Percentiles rank a stretch among this genome's conserved stretches.
These are phyloP conservation scores for Penicillium herquei DNA, from an alignment of 495 filamentous ascomycete genomes.

Conservation along the genomic window DNA sequence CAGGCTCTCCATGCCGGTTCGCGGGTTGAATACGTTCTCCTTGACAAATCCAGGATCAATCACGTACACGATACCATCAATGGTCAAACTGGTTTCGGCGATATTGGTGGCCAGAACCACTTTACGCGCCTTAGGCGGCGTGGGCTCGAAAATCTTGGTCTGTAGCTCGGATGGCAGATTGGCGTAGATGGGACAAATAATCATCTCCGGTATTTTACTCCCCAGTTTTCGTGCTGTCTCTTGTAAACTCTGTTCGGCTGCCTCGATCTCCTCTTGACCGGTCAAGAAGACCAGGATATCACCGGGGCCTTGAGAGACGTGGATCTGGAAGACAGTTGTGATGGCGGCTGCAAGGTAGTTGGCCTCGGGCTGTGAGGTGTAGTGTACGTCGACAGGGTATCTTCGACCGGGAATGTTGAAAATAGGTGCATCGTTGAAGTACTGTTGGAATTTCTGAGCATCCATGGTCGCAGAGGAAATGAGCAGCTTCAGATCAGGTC, in stretches of 20 bases:
- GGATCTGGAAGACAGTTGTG: slow-evolving; percentile 95
- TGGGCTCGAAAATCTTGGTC: slow-evolving; percentile 86
- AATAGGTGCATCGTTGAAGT: slow-evolving; percentile 93
- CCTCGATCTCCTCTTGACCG: slow-evolving; percentile 88
- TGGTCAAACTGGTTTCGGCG: slow-evolving; percentile 84
- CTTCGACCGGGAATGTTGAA: slow-evolving; percentile 93
- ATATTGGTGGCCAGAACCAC: slow-evolving; percentile 90
- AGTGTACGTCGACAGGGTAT: slow-evolving; percentile 90
- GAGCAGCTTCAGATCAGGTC: slow-evolving; percentile 86
- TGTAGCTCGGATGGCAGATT: slow-evolving; percentile 85
- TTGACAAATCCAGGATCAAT: slow-evolving; percentile 93
- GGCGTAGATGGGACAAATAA: slow-evolving; percentile 86
- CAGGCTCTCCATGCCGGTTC: slow-evolving; percentile 87
- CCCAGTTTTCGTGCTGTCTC: slow-evolving; percentile 81
- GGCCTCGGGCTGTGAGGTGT: slow-evolving; percentile 87
- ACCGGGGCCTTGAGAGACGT: slow-evolving; percentile 79
- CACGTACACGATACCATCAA: slow-evolving; percentile 88
- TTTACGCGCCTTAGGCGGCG: slow-evolving; percentile 74
- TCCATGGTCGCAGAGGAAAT: slow-evolving; percentile 97
- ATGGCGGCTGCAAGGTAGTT: slow-evolving; percentile 92
- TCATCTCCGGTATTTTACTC: slow-evolving; percentile 77
- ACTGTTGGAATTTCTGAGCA: slow-evolving; percentile 86
- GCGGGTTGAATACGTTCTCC: slow-evolving; percentile 90
- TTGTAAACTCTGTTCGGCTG: slow-evolving; percentile 73
- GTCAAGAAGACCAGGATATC: slow-evolving; percentile 92